Base-by-base conservation (phyloP, 225 moss, liverwort and hornwort genomes). In the Rhytidiadelphus loreus region DNA sequence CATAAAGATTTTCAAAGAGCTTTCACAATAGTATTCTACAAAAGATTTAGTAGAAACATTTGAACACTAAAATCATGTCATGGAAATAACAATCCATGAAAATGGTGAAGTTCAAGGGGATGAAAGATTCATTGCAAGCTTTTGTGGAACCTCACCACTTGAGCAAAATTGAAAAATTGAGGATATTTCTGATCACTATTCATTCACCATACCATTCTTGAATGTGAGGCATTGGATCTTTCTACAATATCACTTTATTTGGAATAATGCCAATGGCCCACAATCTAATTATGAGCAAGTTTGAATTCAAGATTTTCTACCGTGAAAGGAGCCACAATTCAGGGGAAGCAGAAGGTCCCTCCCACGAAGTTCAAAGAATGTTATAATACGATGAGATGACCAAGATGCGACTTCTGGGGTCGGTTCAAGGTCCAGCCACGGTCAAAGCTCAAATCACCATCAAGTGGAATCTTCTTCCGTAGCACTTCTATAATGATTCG, bases 1-100 rank as follows among this genome's bases (percentile, higher is more conserved):
- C 3, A 16, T 71, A 73, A 73, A 29, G 18, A 0, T 29, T 72
- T 18, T 18, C 11, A 46, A 74, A 1, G 2, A 50, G 20, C 12
- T 50, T 50, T 75, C 3, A 22, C 1, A 0, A 21, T 50, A 21
- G 3, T 50, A 48, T 0, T 48, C 20, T 20, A 32, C 0, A 5
- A 5, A 75, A 75, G 13, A 52, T 52, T 33, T 0, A 4, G 0
- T 21, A 0, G 20, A 74, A 74, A 32, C 12, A 21, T 50, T 75
- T 75, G 21, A 33, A 33, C 8, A 21, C 21, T 53, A 52, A 53
- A 76, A 76, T 33, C 1, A 0, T 32, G 4, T 32, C 1, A 74
- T 52, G 1, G 22, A 76, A 52, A 35, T 22, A 52, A 22, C 52
- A 76, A 76, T 35, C 21, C 2, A 32, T 50, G 13, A n/a, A 75